Conservation (phyloP, 2,329 filamentous ascomycete species). For the Fonsecaea pedrosoi region DNA sequence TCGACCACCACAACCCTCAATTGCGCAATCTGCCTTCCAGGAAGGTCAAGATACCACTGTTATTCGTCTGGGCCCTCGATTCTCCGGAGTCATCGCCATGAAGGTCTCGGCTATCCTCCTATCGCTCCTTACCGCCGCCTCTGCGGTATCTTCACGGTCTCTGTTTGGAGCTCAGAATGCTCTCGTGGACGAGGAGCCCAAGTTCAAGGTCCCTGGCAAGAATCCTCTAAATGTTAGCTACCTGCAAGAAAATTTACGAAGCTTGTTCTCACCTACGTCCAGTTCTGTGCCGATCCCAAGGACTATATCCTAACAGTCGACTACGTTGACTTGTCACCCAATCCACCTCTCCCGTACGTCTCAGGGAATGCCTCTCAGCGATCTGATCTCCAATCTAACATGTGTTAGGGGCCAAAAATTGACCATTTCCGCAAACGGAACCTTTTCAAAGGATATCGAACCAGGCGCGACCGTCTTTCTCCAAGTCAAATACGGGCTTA, state of each 20-base stretch:
- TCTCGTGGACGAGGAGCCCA: conserved; percentile 55
- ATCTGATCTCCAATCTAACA: conserved; percentile 9
- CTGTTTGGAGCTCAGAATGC: conserved; percentile 60
- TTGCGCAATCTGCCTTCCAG: neutral
- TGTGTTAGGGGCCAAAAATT: conserved; percentile 73
- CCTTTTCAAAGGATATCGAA: conserved; percentile 73
- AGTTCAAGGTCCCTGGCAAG: conserved; percentile 76
- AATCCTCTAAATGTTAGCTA: conserved; percentile 71
- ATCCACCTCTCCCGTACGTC: conserved; percentile 84
- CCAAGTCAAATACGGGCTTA: conserved; percentile 91
- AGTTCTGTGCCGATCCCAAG: conserved; percentile 73
- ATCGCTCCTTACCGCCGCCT: conserved; percentile 51
- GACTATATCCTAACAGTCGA: conserved; percentile 77
- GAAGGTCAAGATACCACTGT: neutral
- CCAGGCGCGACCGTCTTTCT: conserved; percentile 82
- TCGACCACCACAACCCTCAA: conserved; percentile 12
- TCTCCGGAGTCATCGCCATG: conserved; percentile 23
- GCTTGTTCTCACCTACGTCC: conserved; percentile 13
- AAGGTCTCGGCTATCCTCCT: conserved; percentile 45
- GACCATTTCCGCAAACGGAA: conserved; percentile 77
- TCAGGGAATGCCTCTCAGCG: neutral
- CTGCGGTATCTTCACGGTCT: conserved; percentile 53
- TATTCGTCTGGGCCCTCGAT: neutral
- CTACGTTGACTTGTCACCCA: conserved; percentile 79
- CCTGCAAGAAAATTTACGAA: neutral